Evolutionary conservation across 148 eudicot genomes (phyloP), one percentile per base, ranked within the genome.

Genomic region (Bassia scoparia): DNA sequence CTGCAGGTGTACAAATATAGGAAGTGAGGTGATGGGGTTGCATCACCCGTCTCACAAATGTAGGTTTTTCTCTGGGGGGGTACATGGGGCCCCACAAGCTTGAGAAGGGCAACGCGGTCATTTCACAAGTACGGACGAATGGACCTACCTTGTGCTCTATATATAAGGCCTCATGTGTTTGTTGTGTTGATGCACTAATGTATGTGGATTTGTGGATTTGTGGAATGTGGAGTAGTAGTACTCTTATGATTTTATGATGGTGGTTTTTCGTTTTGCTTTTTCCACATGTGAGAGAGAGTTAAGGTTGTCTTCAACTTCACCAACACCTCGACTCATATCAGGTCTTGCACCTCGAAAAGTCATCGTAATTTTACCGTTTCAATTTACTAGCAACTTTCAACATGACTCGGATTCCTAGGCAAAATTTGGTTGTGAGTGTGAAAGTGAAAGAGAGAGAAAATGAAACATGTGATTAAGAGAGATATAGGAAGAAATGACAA

Each of bases 1-100:
- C 35, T 68, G 78, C 78, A 76, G 73, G 67, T 68, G 73, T 68
- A 49, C 78, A 58, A 68, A 76, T 30, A 44, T 31, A 60, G 67
- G 67, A 48, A 68, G 56, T 38, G 31, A 37, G 41, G 58, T n/a
- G 33, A 35, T 20, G 44, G 38, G 56, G 61, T 53, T 52, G 56
- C 78, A 68, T 68, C 56, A 67, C 63, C 56, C 34, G 20, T 21
- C n/a, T 64, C 65, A 27, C 56, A 66, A 14, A 26, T 66, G 52
- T 66, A 43, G 69, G 55, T 33, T 44, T 44, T 26, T 44, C 20
- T 23, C 33, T 10, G 61, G 4, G 27, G 59, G 2, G 43, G 21
- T 9, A 7, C n/a, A 26, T 49, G 69, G 77, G 77, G 56, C 8
- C 77, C 77, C 29, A 65, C 20, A 23, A 18, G n/a, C 7, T n/a